These are phyloP conservation scores for Parascedosporium putredinis DNA, from an alignment of 2,329 filamentous ascomycete species.

Conservation along the genomic window DNA sequence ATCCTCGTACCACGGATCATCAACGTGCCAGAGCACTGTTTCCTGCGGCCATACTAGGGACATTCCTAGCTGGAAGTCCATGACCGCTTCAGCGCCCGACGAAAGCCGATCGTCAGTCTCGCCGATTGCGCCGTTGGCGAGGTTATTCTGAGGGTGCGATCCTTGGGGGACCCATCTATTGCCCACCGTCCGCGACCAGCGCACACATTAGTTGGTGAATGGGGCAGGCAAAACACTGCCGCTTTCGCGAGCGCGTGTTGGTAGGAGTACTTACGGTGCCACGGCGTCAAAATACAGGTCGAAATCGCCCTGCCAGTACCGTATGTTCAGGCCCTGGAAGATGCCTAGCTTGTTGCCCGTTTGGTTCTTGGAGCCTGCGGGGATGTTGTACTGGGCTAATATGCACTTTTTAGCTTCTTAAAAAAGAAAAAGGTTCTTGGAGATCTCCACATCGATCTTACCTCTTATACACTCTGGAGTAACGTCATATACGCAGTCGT, in stretches of 20 bases:
- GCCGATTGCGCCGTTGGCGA: slow-evolving; percentile 25
- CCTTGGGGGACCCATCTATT: slow-evolving; percentile 24
- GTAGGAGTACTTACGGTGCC: slow-evolving; percentile 17
- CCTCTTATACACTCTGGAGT: slow-evolving; percentile 2
- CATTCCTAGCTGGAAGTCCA: slow-evolving; percentile 37
- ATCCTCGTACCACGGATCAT: slow-evolving; percentile 28
- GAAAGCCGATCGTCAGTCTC: slow-evolving; percentile 14
- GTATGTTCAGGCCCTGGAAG: slow-evolving; percentile 28
- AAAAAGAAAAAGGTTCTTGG: too few relatives aligned
- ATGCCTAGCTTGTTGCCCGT: slow-evolving; percentile 29
- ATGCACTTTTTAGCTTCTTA: too few relatives aligned
- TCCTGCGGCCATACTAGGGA: slow-evolving; percentile 41
- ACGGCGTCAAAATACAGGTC: slow-evolving; percentile 24
- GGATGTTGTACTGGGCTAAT: slow-evolving; percentile 24
- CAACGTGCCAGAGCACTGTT: slow-evolving; percentile 33
- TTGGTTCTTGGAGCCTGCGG: slow-evolving; percentile 19
- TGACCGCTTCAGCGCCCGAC: slow-evolving; percentile 29
- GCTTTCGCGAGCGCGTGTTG: too few relatives aligned
- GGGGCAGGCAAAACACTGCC: too few relatives aligned
- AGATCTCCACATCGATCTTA: too few relatives aligned
- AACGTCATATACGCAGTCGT: not conserved
- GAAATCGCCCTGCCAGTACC: slow-evolving; percentile 29
- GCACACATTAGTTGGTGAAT: too few relatives aligned
- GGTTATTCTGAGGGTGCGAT: slow-evolving; percentile 24
- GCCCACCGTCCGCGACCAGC: slow-evolving; percentile 3